Evolutionary conservation across 192 early-diverging fungal genomes (phyloP).

Genomic region (Podochytrium sp.): DNA sequence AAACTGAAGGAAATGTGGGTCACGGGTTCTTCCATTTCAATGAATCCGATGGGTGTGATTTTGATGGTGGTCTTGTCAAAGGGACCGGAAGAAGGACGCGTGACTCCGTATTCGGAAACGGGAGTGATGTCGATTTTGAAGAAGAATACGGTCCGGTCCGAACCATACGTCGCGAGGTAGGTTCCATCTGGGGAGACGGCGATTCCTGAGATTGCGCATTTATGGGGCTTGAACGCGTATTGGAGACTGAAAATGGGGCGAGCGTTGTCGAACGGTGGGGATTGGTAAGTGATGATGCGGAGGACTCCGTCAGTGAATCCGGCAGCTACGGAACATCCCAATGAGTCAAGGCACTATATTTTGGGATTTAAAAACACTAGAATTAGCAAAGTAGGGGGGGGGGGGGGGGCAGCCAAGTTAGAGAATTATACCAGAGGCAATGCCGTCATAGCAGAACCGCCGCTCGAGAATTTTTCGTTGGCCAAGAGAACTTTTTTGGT

Average conservation of each 20-base stretch:
- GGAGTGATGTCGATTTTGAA: slow-evolving; percentile 48
- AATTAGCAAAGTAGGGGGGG: neutral
- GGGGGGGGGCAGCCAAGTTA: neutral
- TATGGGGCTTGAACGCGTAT: slow-evolving; percentile 62
- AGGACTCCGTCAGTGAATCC: slow-evolving; percentile 67
- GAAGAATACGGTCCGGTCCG: slow-evolving; percentile 59
- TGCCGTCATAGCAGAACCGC: slow-evolving; percentile 45
- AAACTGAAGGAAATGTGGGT: slow-evolving; percentile 43
- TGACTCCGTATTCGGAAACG: neutral
- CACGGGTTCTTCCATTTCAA: slow-evolving; percentile 41
- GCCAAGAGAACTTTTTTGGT: slow-evolving; percentile 33
- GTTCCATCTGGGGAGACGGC: slow-evolving; percentile 55
- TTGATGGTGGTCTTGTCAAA: slow-evolving; percentile 37
- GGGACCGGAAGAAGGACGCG: neutral
- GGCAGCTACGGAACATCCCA: slow-evolving; percentile 51
- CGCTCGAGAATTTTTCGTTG: slow-evolving; percentile 33
- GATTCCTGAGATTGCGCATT: slow-evolving; percentile 44
- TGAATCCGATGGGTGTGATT: slow-evolving; percentile 57
- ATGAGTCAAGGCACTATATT: slow-evolving; percentile 54
- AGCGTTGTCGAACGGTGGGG: slow-evolving; percentile 17
- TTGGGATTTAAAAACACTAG: neutral
- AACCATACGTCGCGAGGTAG: slow-evolving; percentile 51
- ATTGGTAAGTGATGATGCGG: slow-evolving; percentile 48
- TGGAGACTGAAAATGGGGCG: slow-evolving; percentile 45
- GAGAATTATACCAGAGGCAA: slow-evolving; percentile 46